Percentiles rank a stretch among this genome's conserved stretches.
These are phyloP conservation scores for Phytophthora sp. DNA, from an alignment of 352 stramenopile genomes.

Conservation along the genomic window DNA sequence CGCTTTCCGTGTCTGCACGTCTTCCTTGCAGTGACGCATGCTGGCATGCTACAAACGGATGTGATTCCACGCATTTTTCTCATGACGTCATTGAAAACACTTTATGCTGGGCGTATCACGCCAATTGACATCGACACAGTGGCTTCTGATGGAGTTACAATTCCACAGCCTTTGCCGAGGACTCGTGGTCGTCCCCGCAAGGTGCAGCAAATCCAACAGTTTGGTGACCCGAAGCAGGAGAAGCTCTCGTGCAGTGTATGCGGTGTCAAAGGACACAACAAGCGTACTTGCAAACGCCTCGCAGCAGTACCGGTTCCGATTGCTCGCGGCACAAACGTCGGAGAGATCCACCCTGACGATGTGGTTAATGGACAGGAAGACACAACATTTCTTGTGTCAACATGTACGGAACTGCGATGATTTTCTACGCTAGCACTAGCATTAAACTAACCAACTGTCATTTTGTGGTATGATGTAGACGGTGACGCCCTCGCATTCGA, in stretches of 20 bases:
- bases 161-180: constrained; percentile 62
- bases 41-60: constrained; percentile 67
- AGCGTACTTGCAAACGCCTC: constrained; percentile 78
- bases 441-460: constrained; percentile 5
- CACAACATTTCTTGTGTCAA: constrained; percentile 34
- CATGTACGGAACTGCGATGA: constrained; percentile 29
- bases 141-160: constrained; percentile 59
- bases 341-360: constrained; percentile 26
- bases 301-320: constrained; percentile 1
- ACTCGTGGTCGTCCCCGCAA: constrained; percentile 72
- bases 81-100: constrained; percentile 76
- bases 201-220: constrained; percentile 83
- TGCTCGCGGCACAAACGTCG: neutral
- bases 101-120: constrained; percentile 75
- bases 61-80: constrained; percentile 84
- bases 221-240: constrained; percentile 68
- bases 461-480: constrained; percentile 27
- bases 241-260: constrained; percentile 83
- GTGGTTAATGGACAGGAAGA: constrained; percentile 28
- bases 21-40: constrained; percentile 69
- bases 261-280: constrained; percentile 86
- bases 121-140: constrained; percentile 83
- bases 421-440: neutral
- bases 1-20: constrained; percentile 84
- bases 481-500: constrained; percentile 40